Evolutionary conservation across 495 filamentous ascomycete genomes (phyloP).

Genomic region (Neurospora sp.): DNA sequence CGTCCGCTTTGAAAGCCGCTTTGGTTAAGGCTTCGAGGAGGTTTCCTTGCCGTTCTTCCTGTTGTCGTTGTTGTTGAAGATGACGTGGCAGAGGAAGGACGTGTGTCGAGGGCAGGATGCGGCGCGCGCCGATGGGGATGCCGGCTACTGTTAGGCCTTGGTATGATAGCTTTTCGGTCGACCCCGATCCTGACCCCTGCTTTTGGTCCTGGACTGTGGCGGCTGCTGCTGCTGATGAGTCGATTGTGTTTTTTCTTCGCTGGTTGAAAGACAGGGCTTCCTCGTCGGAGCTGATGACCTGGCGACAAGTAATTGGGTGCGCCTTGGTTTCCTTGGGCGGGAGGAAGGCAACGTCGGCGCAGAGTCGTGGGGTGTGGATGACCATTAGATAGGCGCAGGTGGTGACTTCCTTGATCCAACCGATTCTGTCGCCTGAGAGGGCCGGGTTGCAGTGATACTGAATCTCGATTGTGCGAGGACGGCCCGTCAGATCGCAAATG

Average conservation of each 20-base stretch:
- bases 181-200: conserved; percentile 24
- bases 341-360: conserved; percentile 84
- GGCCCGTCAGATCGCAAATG: conserved; percentile 82
- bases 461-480: conserved; percentile 74
- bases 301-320: conserved; percentile 66
- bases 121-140: conserved; percentile 27
- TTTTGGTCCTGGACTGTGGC: conserved; percentile 29
- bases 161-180: conserved; percentile 8
- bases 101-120: background rate
- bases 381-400: conserved; percentile 95
- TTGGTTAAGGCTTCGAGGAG: background rate
- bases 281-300: conserved; percentile 49
- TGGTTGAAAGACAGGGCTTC: conserved; percentile 48
- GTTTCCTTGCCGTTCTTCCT: background rate
- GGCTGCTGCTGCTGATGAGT: background rate
- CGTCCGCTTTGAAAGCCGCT: background rate
- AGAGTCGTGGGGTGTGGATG: conserved; percentile 85
- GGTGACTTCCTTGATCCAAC: conserved; percentile 88
- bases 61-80: background rate
- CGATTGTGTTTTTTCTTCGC: conserved; percentile 21
- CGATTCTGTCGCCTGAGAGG: conserved; percentile 64
- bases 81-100: background rate
- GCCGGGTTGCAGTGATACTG: conserved; percentile 88
- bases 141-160: conserved; percentile 13
- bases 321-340: conserved; percentile 74